These are phyloP conservation scores for Fusarium sp. DNA, from an alignment of 2,329 filamentous ascomycete species.

Conservation along the genomic window DNA sequence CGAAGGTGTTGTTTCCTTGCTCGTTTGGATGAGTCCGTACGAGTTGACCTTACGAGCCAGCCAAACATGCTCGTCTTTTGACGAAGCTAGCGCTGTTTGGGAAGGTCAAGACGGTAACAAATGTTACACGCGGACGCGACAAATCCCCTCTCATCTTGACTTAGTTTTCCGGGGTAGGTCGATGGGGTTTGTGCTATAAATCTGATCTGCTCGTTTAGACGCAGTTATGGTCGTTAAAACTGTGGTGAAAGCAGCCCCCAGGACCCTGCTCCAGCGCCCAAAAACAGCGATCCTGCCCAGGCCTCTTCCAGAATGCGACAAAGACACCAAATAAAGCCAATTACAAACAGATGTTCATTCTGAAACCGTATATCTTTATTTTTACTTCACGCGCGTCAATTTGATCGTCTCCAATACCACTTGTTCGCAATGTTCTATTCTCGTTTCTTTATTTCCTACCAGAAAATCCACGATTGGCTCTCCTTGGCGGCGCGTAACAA, in stretches of 20 bases:
- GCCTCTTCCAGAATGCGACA: neutral
- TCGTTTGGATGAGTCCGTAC: neutral
- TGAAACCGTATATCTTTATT: conserved; percentile 5
- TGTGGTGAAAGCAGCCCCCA: neutral
- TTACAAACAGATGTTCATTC: neutral
- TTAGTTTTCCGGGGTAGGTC: too few species aligned
- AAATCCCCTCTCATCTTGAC: too few species aligned
- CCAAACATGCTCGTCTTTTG: neutral
- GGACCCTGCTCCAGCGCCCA: neutral
- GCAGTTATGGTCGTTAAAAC: too few species aligned
- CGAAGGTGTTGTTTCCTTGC: neutral
- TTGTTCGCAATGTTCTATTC: conserved; percentile 22
- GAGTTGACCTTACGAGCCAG: neutral
- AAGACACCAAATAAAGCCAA: neutral
- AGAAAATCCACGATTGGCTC: conserved; percentile 15
- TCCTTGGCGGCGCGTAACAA: conserved; percentile 23
- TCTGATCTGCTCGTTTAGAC: too few species aligned
- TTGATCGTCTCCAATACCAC: neutral
- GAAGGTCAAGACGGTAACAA: neutral
- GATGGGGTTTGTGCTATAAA: neutral
- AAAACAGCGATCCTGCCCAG: neutral
- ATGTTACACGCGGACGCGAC: neutral
- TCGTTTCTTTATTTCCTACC: conserved; percentile 23
- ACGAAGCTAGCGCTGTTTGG: neutral
- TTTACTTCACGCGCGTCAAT: neutral